Conservation (phyloP, 148 eudicot genomes). For the Limonium bicolor region DNA sequence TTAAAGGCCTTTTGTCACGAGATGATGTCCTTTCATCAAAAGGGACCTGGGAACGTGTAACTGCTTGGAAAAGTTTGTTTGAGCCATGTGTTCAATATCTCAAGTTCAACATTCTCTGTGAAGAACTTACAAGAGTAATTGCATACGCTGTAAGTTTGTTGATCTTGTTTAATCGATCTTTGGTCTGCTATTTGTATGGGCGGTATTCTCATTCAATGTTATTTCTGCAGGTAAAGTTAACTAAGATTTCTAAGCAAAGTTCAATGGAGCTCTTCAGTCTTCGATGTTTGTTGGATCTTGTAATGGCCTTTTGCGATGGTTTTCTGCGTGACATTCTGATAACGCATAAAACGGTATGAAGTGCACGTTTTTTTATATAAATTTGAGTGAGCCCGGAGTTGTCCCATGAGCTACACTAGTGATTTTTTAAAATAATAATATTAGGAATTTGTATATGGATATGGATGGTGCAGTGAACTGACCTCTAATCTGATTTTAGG, state of each 20-base stretch:
- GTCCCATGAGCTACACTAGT: not conserved
- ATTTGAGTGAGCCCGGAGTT: not conserved
- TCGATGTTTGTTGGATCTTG: constrained; percentile 25
- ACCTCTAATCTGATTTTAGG: constrained; percentile 19
- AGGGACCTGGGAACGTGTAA: constrained; percentile 32
- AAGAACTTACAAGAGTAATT: constrained; percentile 29
- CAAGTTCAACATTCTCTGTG: constrained; percentile 33
- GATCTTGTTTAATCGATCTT: too few species aligned
- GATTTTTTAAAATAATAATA: too few species aligned
- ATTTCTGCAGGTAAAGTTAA: constrained; percentile 41
- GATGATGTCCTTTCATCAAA: constrained; percentile 14
- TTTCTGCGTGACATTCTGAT: constrained; percentile 63
- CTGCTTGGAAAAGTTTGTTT: constrained; percentile 37
- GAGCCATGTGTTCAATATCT: constrained; percentile 32
- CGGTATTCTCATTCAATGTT: too few species aligned
- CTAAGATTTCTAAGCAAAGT: constrained; percentile 16
- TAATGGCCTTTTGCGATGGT: constrained; percentile 40
- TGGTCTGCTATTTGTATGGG: too few species aligned
- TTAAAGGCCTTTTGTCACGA: constrained; percentile 25
- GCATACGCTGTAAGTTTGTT: constrained; percentile 43
- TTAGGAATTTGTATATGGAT: not conserved
- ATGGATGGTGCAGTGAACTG: not conserved
- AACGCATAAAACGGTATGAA: constrained; percentile 55
- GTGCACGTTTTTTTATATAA: not conserved
- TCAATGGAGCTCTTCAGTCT: constrained; percentile 20